Evolutionary conservation across 2,329 filamentous ascomycete species (phyloP), one percentile per base, ranked within the genome.

Genomic region (Alternaria longipes): DNA sequence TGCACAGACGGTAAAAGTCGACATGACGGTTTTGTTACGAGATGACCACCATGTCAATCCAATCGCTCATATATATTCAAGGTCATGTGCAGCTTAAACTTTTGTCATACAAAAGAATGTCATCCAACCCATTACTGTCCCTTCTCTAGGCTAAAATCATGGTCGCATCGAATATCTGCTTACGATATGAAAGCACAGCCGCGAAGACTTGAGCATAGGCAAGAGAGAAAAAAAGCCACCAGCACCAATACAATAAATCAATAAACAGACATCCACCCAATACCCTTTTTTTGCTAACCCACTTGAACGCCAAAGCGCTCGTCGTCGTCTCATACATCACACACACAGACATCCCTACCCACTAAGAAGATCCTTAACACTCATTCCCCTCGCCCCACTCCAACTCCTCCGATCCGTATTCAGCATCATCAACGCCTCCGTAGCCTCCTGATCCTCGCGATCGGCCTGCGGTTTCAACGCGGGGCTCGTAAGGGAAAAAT

Each of bases 381-480:
- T 84, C 81, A 84, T 83, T 9, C 77, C 78, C 26, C 78, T 66
- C 20, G 69, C 76, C 8, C 71, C 68, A 60, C 67, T 73, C 80
- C 81, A 83, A 56, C 73, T 80, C 36, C 92, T 84, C 41, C 92
- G 86, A 75, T 95, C 93, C 55, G 85, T 88, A 67, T 94, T 96
- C 60, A 97, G 82, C 93, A 97, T 97, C 76, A 97, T 79, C 68
- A 97, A 78, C 3, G 93, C 94, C 12, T 92, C 90, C 8, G 93
- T 95, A 1, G 93, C 94, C 76, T 95, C 92, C 62, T 93, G 90
- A 44, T 84, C 82, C 30, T 82, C 76, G 8, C 69, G 80, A 49
- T 77, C 77, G 26, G 77, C 68, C 60, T 76, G 76, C 3, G 78
- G 75, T 5, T 68, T 71, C 6, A 80, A 60, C 11, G 76, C 76